A percentile compares a stretch with the other conserved stretches of the same genome.
Evolutionary conservation across 257 asterid species (phyloP).

Genomic region (Solanum gracilifrons): DNA sequence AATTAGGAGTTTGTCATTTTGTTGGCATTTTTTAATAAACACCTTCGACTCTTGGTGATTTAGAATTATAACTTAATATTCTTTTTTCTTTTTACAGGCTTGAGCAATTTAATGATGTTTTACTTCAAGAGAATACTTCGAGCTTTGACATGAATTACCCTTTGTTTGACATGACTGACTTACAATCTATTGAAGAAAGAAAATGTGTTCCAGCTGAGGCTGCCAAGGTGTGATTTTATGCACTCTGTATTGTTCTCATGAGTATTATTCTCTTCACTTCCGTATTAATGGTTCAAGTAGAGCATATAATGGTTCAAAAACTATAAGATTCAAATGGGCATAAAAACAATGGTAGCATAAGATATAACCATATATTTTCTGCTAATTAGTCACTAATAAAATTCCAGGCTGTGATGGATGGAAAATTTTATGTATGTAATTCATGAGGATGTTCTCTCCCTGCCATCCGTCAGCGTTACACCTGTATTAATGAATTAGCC

Average conservation of each 20-base stretch:
- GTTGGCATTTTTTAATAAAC: not conserved
- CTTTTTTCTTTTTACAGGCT: constrained; percentile 34
- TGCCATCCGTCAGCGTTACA: not conserved
- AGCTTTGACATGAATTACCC: constrained; percentile 39
- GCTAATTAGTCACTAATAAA: not conserved
- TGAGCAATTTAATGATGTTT: constrained; percentile 86
- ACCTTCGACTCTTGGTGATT: not conserved
- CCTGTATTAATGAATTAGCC: not conserved
- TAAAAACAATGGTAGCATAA: not conserved
- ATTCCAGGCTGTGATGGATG: not conserved
- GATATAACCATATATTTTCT: not conserved
- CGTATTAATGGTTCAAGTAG: not conserved
- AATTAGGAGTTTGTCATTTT: not conserved
- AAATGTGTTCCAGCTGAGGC: constrained; percentile 38
- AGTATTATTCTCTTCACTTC: not conserved
- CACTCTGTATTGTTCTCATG: not conserved
- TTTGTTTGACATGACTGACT: constrained; percentile 41
- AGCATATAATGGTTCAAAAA: not conserved
- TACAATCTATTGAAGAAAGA: constrained; percentile 44
- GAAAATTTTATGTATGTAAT: not conserved
- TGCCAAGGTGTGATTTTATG: constrained; percentile 39
- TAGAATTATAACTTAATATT: not conserved
- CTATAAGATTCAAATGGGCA: not conserved
- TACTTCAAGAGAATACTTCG: constrained; percentile 63
- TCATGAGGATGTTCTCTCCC: not conserved